These are phyloP conservation scores for Candida succiphila DNA, from an alignment of 805 yeast species.

Conservation along the genomic window DNA sequence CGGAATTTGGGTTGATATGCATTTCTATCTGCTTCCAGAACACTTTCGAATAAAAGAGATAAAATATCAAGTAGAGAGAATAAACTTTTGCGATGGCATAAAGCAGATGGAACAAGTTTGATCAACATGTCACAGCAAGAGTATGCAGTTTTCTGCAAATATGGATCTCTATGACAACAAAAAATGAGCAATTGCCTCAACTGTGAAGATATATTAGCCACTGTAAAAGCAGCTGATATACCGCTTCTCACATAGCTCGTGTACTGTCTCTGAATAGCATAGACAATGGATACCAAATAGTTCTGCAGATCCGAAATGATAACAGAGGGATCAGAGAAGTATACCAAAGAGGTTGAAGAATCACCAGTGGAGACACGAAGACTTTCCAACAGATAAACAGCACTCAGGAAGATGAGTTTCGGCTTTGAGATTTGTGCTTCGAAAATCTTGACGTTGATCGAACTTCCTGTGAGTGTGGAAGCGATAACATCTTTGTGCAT, in stretches of 20 bases:
- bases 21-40: constrained; percentile 73
- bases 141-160: constrained; percentile 71
- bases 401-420: constrained; percentile 78
- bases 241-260: constrained; percentile 41
- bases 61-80: constrained; percentile 77
- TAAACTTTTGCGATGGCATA: constrained; percentile 65
- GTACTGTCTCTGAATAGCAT: constrained; percentile 47
- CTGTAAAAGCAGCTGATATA: constrained; percentile 43
- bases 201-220: constrained; percentile 55
- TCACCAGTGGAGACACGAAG: constrained; percentile 73
- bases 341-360: constrained; percentile 65
- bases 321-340: constrained; percentile 82
- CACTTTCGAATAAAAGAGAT: constrained; percentile 66
- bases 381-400: constrained; percentile 70
- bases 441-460: constrained; percentile 32
- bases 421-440: constrained; percentile 51
- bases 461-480: constrained; percentile 36
- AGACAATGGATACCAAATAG: constrained; percentile 56
- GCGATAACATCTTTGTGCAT: constrained; percentile 59
- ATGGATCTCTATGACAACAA: constrained; percentile 70
- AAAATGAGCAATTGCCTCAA: constrained; percentile 54
- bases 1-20: constrained; percentile 78
- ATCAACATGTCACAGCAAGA: constrained; percentile 66
- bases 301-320: constrained; percentile 57
- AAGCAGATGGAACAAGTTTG: constrained; percentile 58